Evolutionary conservation across 768 basidiomycete genomes (phyloP).

Genomic region (Pisolithus sp.): DNA sequence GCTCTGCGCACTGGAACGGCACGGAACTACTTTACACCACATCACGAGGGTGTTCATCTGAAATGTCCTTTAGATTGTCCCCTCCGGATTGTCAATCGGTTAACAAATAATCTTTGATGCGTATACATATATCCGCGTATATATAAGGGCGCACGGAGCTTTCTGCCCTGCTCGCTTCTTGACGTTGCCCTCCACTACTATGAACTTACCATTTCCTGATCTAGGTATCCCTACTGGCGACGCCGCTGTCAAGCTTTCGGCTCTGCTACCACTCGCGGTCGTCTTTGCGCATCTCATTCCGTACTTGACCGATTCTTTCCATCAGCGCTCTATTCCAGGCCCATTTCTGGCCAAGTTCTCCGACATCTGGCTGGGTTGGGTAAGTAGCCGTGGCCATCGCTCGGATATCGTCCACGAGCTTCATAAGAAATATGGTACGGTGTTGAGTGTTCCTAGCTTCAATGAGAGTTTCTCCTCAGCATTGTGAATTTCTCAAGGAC

Average conservation of each 20-base stretch:
- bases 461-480: background rate
- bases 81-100: no score
- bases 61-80: no score
- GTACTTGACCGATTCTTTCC: slow-evolving; percentile 53
- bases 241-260: slow-evolving; percentile 3
- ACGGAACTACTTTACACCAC: no score
- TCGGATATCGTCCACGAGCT: slow-evolving; percentile 67
- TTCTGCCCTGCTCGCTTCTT: no score
- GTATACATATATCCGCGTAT: no score
- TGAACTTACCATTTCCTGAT: slow-evolving; percentile 8
- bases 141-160: no score
- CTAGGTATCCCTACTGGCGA: slow-evolving; percentile 6
- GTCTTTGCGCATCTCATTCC: slow-evolving; percentile 31
- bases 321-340: slow-evolving; percentile 59
- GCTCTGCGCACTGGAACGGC: no score
- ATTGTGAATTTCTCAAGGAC: slow-evolving; percentile 33
- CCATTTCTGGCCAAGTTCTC: slow-evolving; percentile 67
- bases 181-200: slow-evolving; percentile 2
- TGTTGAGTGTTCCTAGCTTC: background rate
- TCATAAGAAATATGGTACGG: slow-evolving; percentile 67
- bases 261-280: slow-evolving; percentile 12
- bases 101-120: no score
- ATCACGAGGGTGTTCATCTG: no score
- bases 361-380: slow-evolving; percentile 66
- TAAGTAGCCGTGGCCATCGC: slow-evolving; percentile 63